These are phyloP conservation scores for Phytopythium cucurbitacearum DNA, from an alignment of 352 stramenopile genomes.

Conservation along the genomic window DNA sequence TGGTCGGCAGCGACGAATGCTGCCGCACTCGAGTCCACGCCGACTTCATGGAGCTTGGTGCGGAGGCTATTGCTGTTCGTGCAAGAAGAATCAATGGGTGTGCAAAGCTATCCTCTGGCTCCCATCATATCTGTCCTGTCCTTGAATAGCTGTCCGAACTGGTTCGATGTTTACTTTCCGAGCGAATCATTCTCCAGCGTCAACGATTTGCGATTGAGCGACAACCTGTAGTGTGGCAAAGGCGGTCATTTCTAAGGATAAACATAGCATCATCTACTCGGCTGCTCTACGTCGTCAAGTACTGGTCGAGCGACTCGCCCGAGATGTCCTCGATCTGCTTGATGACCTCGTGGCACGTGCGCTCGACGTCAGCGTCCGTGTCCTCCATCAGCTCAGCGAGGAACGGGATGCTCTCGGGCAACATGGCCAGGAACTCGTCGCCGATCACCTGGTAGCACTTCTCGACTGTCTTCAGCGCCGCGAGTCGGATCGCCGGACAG, in stretches of 20 bases:
- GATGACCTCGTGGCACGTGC: constrained; percentile 83
- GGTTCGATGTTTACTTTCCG: too few species aligned
- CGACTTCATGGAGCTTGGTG: too few species aligned
- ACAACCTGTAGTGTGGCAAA: background rate
- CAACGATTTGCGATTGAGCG: too few species aligned
- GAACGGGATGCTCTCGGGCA: constrained; percentile 88
- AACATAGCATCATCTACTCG: background rate
- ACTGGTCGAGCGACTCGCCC: constrained; percentile 86
- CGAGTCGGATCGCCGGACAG: constrained; percentile 54
- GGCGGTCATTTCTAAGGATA: background rate
- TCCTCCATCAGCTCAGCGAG: constrained; percentile 87
- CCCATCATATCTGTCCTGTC: too few species aligned
- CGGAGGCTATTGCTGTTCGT: too few species aligned
- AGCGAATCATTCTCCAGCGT: too few species aligned
- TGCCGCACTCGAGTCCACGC: too few species aligned
- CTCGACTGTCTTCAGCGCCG: constrained; percentile 74
- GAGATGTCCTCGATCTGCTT: constrained; percentile 89
- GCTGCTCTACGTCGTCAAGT: constrained; percentile 56
- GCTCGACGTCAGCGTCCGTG: constrained; percentile 78
- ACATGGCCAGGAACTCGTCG: constrained; percentile 87
- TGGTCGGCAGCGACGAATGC: too few species aligned
- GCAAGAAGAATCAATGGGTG: too few species aligned
- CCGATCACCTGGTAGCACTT: constrained; percentile 86
- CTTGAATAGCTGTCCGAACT: too few species aligned
- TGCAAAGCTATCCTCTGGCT: too few species aligned